Evolutionary conservation across 2,329 filamentous ascomycete species (phyloP).

Genomic region (Phialophora expanda): DNA sequence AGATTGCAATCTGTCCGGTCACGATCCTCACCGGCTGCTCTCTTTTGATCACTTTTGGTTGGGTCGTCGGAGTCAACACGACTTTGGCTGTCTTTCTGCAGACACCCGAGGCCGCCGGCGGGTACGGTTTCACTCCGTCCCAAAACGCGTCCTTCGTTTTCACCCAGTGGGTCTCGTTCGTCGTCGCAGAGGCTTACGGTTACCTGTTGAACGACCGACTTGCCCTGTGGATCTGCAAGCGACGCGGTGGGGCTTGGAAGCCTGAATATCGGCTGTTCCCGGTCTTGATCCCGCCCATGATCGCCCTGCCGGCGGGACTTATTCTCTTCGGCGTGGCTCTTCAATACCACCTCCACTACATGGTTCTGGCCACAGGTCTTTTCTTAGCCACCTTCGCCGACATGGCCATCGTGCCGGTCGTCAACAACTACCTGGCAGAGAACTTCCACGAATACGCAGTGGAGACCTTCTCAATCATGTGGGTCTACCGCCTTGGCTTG

Average conservation of each 20-base stretch:
- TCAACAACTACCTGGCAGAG: conserved; percentile 35
- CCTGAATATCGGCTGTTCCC: conserved; percentile 46
- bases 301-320: conserved; percentile 43
- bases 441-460: conserved; percentile 44
- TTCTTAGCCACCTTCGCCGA: conserved; percentile 49
- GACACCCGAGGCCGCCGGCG: conserved; percentile 45
- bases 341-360: conserved; percentile 50
- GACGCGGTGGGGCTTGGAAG: conserved; percentile 43
- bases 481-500: conserved; percentile 45
- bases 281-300: conserved; percentile 41
- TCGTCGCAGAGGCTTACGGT: conserved; percentile 47
- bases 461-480: conserved; percentile 44
- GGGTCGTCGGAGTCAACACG: conserved; percentile 39
- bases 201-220: conserved; percentile 45
- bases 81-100: conserved; percentile 50
- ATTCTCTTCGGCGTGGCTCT: conserved; percentile 48
- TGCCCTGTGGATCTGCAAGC: conserved; percentile 45
- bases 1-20: conserved; percentile 37
- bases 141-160: conserved; percentile 51
- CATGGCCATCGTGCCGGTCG: neutral
- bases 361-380: conserved; percentile 48
- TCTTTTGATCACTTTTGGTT: neutral
- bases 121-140: conserved; percentile 53
- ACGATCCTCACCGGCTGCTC: conserved; percentile 7
- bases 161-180: conserved; percentile 50